phyloP scores from a whole-genome alignment of 2,329 filamentous ascomycete species.

The Stemphylium beticola region DNA sequence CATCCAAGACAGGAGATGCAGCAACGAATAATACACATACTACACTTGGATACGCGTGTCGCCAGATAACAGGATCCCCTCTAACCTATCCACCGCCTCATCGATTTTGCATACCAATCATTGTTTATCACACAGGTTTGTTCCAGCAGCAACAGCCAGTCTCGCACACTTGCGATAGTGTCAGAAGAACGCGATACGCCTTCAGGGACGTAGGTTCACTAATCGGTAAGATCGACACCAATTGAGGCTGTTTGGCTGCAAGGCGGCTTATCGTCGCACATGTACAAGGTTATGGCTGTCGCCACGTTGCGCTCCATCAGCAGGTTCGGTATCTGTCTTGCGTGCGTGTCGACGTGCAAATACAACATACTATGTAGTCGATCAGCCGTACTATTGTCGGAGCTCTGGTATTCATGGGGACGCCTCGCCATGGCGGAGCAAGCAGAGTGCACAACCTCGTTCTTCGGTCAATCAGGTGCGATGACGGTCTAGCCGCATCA shows the following conservation, averaged over 20 bases:
- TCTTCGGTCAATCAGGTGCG: neutral
- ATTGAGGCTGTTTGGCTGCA: neutral
- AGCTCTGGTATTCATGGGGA: neutral
- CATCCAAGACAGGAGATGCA: neutral
- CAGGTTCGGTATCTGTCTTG: neutral
- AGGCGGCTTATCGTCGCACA: constrained; percentile 12
- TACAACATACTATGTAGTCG: neutral
- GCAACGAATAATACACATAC: neutral
- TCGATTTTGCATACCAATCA: neutral
- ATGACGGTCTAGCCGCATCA: neutral
- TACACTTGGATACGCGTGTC: neutral
- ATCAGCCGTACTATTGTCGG: neutral
- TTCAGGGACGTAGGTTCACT: neutral
- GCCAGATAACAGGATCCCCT: neutral
- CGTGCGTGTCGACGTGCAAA: neutral
- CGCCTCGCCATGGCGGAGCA: neutral
- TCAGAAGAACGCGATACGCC: neutral
- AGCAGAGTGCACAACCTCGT: neutral
- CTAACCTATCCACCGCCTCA: neutral
- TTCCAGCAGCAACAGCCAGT: neutral
- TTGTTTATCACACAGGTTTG: neutral
- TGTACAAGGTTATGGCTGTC: constrained; percentile 11
- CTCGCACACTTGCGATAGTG: neutral
- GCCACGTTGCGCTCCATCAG: constrained; percentile 24
- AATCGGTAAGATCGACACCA: neutral